Conservation (phyloP, 352 stramenopile genomes). For the Globisporangium lucens region DNA sequence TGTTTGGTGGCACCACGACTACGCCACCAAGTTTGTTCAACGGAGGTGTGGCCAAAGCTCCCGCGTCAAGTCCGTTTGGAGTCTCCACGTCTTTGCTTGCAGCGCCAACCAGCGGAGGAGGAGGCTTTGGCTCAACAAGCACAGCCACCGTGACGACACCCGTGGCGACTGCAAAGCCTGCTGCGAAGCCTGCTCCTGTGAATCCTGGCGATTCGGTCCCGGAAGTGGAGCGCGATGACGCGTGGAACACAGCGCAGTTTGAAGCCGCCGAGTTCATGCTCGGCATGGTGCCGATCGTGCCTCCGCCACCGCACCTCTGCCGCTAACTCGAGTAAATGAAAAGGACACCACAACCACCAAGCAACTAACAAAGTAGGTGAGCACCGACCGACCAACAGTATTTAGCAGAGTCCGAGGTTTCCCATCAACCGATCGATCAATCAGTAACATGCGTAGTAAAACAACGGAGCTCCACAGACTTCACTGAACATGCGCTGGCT, state of each 20-base stretch:
- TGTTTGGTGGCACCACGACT: neutral
- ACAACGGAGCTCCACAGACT: too few species aligned
- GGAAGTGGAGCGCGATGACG: constrained; percentile 35
- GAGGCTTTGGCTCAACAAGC: neutral
- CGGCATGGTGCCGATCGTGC: constrained; percentile 59
- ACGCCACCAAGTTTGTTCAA: constrained; percentile 6
- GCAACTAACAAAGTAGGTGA: too few species aligned
- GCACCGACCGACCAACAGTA: neutral
- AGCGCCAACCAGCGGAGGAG: neutral
- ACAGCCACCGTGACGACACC: constrained; percentile 6
- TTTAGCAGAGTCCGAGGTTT: neutral
- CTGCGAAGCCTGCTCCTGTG: neutral
- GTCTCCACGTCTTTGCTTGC: neutral
- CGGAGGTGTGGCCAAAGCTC: constrained; percentile 1
- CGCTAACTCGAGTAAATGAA: constrained; percentile 16
- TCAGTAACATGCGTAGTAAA: too few species aligned
- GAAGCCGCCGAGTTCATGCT: constrained; percentile 45
- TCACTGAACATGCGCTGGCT: too few species aligned
- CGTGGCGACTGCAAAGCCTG: constrained; percentile 4
- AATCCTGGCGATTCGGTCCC: neutral
- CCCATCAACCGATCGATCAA: too few species aligned
- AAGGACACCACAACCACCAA: too few species aligned
- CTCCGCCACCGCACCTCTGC: constrained; percentile 54
- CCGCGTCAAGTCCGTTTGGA: constrained; percentile 37
- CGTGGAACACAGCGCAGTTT: constrained; percentile 66